Evolutionary conservation across 73 alveolate species (phyloP), one percentile per base, ranked within the genome.

Genomic region (Paramecium caudatum): DNA sequence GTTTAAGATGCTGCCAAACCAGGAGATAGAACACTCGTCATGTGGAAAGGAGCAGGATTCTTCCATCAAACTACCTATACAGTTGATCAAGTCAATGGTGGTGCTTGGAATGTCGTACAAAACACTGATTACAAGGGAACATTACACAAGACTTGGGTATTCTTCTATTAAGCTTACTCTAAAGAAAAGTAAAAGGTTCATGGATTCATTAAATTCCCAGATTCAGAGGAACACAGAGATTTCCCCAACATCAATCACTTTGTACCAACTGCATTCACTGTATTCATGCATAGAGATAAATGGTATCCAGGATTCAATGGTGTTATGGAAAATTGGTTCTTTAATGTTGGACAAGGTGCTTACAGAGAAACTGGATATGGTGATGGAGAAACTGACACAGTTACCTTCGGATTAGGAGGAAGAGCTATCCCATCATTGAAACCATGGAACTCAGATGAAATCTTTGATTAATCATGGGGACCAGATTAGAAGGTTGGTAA

Each of bases 251-350:
- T 74, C 55, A 41, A 41, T 41, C 55, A 74, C 7, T 74, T 27
- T n/a, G 69, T 37, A 5, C 88, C 88, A 3, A 21, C 62, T 45
- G 16, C 16, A 16, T 74, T 74, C 47, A 41, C 62, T 4, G 12
- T 74, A 19, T 74, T 41, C 7, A 9, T 16, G 62, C 62, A 74
- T 41, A 41, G 43, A 43, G 88, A 45, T 19, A 4, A 36, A 16
- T 43, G 43, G 41, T 41, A 74, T 41, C 88, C 88, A n/a, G 88
- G 88, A 74, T 74, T 36, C 45, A 41, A 43, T 16, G 88, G 88
- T 7, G 36, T 8, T n/a, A 41, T 36, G 47, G 88, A 74, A 74
- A 43, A 36, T 37, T 74, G 62, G 69, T 74, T 5, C 69, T 41
- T 74, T 37, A 74, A 74, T 19, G 88, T 74, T 4, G 88, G 88